Percentiles rank a stretch among this genome's conserved stretches.
Conservation (phyloP, 2,329 filamentous ascomycete genomes). For the Grosmannia penicillata region DNA sequence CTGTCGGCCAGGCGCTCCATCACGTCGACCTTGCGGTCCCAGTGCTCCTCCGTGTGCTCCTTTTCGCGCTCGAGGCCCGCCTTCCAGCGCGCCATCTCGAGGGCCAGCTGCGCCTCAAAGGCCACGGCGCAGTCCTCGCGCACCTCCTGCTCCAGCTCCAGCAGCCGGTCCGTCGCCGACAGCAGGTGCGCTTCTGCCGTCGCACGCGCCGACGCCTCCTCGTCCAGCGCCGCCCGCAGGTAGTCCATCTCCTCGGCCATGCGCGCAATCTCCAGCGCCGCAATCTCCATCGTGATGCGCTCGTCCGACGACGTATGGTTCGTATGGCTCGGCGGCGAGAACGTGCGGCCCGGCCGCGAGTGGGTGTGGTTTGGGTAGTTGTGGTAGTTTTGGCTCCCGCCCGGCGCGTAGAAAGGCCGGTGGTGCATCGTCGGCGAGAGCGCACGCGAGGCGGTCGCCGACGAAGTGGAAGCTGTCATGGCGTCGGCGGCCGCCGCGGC, state of each 20-base stretch:
- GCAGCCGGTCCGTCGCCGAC: slow-evolving; percentile 49
- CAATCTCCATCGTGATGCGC: slow-evolving; percentile 65
- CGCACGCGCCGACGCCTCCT: slow-evolving; percentile 55
- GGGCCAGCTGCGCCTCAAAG: slow-evolving; percentile 62
- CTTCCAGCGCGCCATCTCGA: slow-evolving; percentile 73
- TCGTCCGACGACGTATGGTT: slow-evolving; percentile 31
- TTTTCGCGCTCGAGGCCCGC: slow-evolving; percentile 62
- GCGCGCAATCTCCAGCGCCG: slow-evolving; percentile 67
- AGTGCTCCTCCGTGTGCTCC: slow-evolving; percentile 68
- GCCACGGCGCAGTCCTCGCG: slow-evolving; percentile 81
- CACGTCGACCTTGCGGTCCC: slow-evolving; percentile 66
- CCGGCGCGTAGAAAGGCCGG: slow-evolving; percentile 25
- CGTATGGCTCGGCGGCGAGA: slow-evolving; percentile 22
- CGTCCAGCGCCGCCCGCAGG: slow-evolving; percentile 51
- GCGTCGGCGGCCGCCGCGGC: slow-evolving; percentile 7
- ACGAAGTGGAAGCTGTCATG: slow-evolving; percentile 7
- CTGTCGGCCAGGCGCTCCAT: slow-evolving; percentile 25
- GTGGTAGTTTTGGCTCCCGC: no score
- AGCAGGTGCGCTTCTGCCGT: slow-evolving; percentile 61
- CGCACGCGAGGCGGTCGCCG: slow-evolving; percentile 17
- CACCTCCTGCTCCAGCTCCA: slow-evolving; percentile 65
- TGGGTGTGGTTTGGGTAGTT: no score
- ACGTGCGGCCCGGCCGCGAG: slow-evolving; percentile 20
- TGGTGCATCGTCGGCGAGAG: slow-evolving; percentile 13
- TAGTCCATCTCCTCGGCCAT: slow-evolving; percentile 65